Conservation (phyloP, 2,329 filamentous ascomycete species). For the Neofusicoccum parvum region DNA sequence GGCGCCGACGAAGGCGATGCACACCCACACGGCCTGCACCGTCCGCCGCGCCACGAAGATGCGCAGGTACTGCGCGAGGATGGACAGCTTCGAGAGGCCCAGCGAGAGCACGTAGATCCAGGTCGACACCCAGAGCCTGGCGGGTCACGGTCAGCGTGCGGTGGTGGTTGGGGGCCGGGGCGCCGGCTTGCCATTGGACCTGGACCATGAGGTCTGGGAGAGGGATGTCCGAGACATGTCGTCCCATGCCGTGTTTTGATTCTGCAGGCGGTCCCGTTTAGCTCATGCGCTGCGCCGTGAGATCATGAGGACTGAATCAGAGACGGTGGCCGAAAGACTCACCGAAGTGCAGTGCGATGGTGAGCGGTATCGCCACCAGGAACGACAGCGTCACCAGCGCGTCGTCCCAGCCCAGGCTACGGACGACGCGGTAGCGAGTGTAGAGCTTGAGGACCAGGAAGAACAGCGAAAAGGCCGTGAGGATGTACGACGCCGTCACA, state of each 20-base stretch:
- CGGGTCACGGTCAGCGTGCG: not conserved
- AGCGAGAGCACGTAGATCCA: conserved; percentile 37
- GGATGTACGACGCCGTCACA: not conserved
- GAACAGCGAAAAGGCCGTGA: not conserved
- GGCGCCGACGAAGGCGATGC: conserved; percentile 22
- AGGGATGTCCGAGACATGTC: not conserved
- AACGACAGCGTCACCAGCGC: not conserved
- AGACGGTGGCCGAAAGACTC: not conserved
- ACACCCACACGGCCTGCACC: conserved; percentile 26
- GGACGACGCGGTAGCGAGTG: not conserved
- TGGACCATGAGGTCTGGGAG: not conserved
- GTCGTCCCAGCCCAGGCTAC: conserved; percentile 11
- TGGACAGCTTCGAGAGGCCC: conserved; percentile 36
- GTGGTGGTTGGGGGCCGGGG: not conserved
- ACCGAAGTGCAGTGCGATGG: conserved; percentile 1
- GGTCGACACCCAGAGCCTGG: conserved; percentile 35
- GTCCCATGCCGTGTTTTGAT: conserved; percentile 13
- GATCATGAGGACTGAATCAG: not conserved
- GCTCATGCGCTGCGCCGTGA: not conserved
- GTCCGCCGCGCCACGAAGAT: conserved; percentile 31
- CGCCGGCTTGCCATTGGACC: not conserved
- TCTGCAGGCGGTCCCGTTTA: not conserved
- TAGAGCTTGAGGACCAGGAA: conserved; percentile 10
- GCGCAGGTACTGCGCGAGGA: conserved; percentile 30
- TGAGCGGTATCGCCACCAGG: not conserved